These are phyloP conservation scores for Nothopassalora personata DNA, from an alignment of 2,329 filamentous ascomycete species.

Conservation along the genomic window DNA sequence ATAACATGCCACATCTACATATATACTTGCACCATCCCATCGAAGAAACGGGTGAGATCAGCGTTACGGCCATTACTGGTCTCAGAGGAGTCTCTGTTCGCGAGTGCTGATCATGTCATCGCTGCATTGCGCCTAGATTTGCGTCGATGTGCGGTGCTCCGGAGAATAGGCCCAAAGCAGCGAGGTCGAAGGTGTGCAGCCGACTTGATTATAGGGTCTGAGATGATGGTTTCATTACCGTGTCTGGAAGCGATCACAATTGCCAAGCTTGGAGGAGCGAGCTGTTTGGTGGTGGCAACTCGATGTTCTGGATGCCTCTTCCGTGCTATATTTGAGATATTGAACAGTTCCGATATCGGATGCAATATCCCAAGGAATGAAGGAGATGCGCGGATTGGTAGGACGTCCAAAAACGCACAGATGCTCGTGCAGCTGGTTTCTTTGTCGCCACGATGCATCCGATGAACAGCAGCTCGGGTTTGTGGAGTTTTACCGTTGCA, in stretches of 20 bases:
- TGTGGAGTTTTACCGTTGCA: neutral
- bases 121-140: too few relatives aligned
- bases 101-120: too few relatives aligned
- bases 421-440: neutral
- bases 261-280: neutral
- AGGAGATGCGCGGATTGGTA: conserved; percentile 1
- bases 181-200: too few relatives aligned
- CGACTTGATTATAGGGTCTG: too few relatives aligned
- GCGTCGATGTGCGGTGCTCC: too few relatives aligned
- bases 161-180: too few relatives aligned
- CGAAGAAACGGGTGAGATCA: neutral
- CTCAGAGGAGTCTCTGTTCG: too few relatives aligned
- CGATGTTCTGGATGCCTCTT: too few relatives aligned
- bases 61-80: neutral
- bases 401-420: neutral
- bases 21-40: neutral
- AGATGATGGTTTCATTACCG: neutral
- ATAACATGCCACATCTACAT: neutral
- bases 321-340: too few relatives aligned
- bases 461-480: neutral
- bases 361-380: neutral
- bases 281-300: too few relatives aligned
- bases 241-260: neutral
- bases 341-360: too few relatives aligned
- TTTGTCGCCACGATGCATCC: neutral